Evolutionary conservation across 192 early-diverging fungal species (phyloP), one percentile per base, ranked within the genome.

Genomic region (Coemansia sp.): DNA sequence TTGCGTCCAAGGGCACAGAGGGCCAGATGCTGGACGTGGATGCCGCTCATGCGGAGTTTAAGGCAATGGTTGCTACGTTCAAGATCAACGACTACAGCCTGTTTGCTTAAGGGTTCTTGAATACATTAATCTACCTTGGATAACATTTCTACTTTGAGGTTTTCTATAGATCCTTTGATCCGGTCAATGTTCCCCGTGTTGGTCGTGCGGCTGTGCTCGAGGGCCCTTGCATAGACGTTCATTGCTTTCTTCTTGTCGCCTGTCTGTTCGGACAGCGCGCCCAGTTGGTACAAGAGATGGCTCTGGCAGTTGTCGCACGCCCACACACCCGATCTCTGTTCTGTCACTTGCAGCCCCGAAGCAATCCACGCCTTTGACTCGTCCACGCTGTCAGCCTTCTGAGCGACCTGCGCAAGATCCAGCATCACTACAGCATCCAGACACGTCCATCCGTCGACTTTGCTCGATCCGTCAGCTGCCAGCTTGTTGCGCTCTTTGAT

Each of bases 361-460:
- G 40, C 57, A 7, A 68, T 65, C 76, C 76, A 79, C 15, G 54
- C 36, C 15, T 22, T 41, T 5, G 76, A 59, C n/a, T 70, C 54
- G 9, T 43, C 52, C 5, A n/a, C 17, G 22, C 45, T 42, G 15
- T 57, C 65, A 1, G 23, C 22, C 61, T 45, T 19, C 33, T 40
- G 58, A 5, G 59, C 41, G 0, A 79, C 62, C 65, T 79, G 76
- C 9, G 76, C 71, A 43, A 79, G 49, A 56, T 79, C 69, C 35
- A 74, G 59, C 76, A 79, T 79, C 42, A 79, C 71, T 0, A 79
- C 59, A 40, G 76, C 76, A 11, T 79, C 76, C 64, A 79, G 56
- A 50, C 76, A 79, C 36, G 76, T 74, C 76, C 76, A 79, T 33
- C 35, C 25, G 19, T 67, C 71, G 2, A 62, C 61, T 11, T n/a